Conservation (phyloP, 805 yeast species). For the Saccharomycopsis sp. region DNA sequence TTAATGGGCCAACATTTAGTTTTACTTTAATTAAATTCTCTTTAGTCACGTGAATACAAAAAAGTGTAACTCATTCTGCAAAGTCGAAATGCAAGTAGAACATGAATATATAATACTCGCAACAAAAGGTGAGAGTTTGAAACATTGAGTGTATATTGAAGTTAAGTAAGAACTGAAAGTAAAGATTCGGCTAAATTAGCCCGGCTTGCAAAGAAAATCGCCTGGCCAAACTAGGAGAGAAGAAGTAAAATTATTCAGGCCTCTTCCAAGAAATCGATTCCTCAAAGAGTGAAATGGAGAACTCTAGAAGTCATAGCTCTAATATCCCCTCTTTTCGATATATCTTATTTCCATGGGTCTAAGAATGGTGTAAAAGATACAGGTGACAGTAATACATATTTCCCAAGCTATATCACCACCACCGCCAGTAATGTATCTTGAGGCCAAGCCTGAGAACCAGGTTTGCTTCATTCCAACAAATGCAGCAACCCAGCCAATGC, state of each 20-base stretch:
- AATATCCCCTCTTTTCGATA: conserved; percentile 28
- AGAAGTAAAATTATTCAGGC: not conserved
- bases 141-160: no score
- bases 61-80: no score
- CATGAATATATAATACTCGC: no score
- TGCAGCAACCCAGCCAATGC: conserved; percentile 79
- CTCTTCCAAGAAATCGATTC: not conserved
- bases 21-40: no score
- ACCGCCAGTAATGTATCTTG: conserved; percentile 45
- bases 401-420: conserved; percentile 91
- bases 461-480: conserved; percentile 83
- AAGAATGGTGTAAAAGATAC: conserved; percentile 47
- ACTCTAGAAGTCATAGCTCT: not conserved
- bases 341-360: conserved; percentile 66
- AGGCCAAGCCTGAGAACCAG: conserved; percentile 75
- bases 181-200: not conserved
- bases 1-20: no score
- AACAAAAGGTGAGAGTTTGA: no score
- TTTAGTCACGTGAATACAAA: no score
- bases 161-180: not conserved
- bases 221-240: not conserved
- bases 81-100: no score
- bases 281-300: not conserved
- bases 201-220: no score
- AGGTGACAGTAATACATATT: conserved; percentile 61